A percentile compares a stretch with the other conserved stretches of the same genome.
Evolutionary conservation across 257 asterid genomes (phyloP).

Genomic region (Capsicum rhomboideum): DNA sequence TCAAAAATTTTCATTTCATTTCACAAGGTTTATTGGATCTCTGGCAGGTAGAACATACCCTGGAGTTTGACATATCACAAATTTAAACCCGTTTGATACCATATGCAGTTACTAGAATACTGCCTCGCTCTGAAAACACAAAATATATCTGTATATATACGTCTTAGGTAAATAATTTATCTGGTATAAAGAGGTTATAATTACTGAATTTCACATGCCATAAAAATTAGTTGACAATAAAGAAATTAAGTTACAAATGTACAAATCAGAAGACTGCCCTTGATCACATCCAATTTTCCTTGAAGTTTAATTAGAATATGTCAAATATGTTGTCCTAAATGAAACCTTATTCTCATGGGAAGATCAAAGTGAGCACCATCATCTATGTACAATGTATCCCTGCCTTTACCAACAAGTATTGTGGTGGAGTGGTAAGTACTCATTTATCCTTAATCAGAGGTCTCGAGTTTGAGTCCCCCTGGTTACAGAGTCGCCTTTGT

Average conservation of each 20-base stretch:
- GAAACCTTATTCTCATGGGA: constrained; percentile 84
- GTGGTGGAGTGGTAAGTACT: too few relatives aligned
- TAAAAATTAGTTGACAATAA: background rate
- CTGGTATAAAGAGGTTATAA: too few relatives aligned
- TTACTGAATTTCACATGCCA: too few relatives aligned
- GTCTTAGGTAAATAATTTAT: too few relatives aligned
- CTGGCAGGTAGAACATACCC: background rate
- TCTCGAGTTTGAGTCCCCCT: too few relatives aligned
- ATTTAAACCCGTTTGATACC: background rate
- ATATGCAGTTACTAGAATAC: background rate
- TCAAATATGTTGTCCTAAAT: background rate
- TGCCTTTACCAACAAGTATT: too few relatives aligned
- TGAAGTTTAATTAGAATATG: background rate
- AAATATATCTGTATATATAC: too few relatives aligned
- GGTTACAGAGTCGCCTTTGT: too few relatives aligned
- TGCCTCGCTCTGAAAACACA: constrained; percentile 27
- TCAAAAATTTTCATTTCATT: background rate
- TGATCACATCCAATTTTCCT: background rate
- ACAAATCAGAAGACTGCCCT: background rate
- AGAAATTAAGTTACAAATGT: background rate
- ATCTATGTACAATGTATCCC: constrained; percentile 69
- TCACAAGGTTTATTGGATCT: background rate
- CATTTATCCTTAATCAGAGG: too few relatives aligned
- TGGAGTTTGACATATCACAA: background rate
- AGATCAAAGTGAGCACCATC: constrained; percentile 85